Percentiles rank a stretch among this genome's conserved stretches.
These are phyloP conservation scores for Phaeosphaeriaceae sp. DNA, from an alignment of 2,329 filamentous ascomycete species.

Conservation along the genomic window DNA sequence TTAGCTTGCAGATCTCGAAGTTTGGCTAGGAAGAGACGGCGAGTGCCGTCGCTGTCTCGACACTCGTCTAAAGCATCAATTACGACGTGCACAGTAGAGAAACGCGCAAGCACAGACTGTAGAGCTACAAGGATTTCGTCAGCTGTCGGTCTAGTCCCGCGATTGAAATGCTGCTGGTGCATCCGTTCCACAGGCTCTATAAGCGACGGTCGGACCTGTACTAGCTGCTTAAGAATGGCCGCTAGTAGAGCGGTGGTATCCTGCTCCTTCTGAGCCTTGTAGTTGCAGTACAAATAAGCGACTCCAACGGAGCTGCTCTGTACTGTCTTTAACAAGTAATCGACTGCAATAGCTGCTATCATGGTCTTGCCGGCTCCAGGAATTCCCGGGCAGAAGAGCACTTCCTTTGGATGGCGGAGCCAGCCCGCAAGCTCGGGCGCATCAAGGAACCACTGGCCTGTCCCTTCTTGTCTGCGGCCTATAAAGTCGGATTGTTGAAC, in stretches of 20 bases:
- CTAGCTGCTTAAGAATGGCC: constrained; percentile 19
- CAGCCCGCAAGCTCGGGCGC: constrained; percentile 29
- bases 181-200: constrained; percentile 3
- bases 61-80: constrained; percentile 48
- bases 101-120: constrained; percentile 2
- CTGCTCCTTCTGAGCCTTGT: too few species aligned
- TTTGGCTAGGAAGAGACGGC: constrained; percentile 3
- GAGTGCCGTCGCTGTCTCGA: constrained; percentile 19
- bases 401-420: constrained; percentile 1
- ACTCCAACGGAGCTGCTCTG: constrained; percentile 42
- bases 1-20: constrained; percentile 5
- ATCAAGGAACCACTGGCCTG: constrained; percentile 56
- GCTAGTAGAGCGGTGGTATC: constrained; percentile 55
- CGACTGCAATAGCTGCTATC: constrained; percentile 50
- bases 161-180: constrained; percentile 4
- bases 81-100: constrained; percentile 20
- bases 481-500: constrained; percentile 52
- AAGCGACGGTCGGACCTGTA: constrained; percentile 3
- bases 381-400: too few species aligned
- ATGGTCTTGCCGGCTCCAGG: constrained; percentile 61
- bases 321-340: constrained; percentile 45
- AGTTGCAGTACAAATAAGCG: too few species aligned
- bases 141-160: constrained; percentile 9
- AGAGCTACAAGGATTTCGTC: constrained; percentile 12
- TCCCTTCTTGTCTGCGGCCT: too few species aligned